Conservation (phyloP, 352 stramenopile genomes). For the Globisporangium solare region DNA sequence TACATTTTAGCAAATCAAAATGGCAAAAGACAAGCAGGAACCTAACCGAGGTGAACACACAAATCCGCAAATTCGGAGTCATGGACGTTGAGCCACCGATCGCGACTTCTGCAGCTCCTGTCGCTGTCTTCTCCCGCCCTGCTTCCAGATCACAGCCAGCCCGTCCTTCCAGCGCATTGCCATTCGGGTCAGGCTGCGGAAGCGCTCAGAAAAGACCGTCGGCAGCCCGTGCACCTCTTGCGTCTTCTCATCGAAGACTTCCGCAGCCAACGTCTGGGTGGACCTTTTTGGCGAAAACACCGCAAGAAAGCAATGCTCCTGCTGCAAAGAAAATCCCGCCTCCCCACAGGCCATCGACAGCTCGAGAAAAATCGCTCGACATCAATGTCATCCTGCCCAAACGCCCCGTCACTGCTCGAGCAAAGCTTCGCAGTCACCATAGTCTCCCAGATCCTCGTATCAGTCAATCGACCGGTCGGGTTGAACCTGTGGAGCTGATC, state of each 20-base stretch:
- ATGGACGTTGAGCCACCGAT: conserved; percentile 10
- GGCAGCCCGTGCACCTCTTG: neutral
- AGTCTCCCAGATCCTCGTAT: too few species aligned
- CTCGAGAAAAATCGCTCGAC: conserved; percentile 1
- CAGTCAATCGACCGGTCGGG: neutral
- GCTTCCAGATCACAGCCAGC: neutral
- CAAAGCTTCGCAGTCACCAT: neutral
- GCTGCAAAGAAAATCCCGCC: neutral
- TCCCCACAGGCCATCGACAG: conserved; percentile 4
- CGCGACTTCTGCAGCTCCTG: conserved; percentile 1
- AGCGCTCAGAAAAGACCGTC: conserved; percentile 1
- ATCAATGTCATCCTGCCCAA: neutral
- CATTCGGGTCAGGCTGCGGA: neutral
- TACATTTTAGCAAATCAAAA: too few species aligned
- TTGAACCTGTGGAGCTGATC: neutral
- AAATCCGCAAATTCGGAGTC: neutral
- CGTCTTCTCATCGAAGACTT: neutral
- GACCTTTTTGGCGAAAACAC: conserved; percentile 1
- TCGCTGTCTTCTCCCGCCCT: neutral
- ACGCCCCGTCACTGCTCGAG: conserved; percentile 7
- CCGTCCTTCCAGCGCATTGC: neutral
- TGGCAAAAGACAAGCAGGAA: too few species aligned
- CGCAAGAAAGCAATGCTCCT: neutral
- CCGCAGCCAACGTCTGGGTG: conserved; percentile 3
- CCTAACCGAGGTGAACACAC: too few species aligned